A percentile compares a stretch with the other conserved stretches of the same genome.
Conservation (phyloP, 1,139 yeast species). For the Blastobotrys raffinosifermentans region DNA sequence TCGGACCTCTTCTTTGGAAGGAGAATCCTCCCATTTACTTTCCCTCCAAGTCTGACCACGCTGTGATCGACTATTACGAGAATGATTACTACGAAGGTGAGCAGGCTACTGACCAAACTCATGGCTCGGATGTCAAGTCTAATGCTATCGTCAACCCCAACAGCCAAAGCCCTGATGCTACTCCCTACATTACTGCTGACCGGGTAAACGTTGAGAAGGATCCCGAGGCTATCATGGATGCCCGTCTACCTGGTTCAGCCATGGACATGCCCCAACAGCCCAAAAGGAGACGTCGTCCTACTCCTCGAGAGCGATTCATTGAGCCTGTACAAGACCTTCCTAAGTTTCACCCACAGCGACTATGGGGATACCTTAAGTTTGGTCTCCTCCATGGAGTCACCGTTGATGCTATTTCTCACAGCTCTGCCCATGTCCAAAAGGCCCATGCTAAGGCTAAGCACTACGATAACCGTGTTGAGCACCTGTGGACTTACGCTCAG, state of each 20-base stretch:
- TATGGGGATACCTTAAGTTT: constrained; percentile 49
- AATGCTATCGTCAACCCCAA: constrained; percentile 9
- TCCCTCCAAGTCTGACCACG: constrained; percentile 37
- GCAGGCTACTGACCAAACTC: neutral
- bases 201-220: constrained; percentile 9
- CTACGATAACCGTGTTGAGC: constrained; percentile 69
- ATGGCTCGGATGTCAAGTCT: constrained; percentile 3
- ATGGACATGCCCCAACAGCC: constrained; percentile 4
- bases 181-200: constrained; percentile 6
- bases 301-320: constrained; percentile 8
- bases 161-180: constrained; percentile 4
- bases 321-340: constrained; percentile 8
- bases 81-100: constrained; percentile 32
- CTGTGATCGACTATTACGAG: constrained; percentile 55
- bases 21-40: constrained; percentile 64
- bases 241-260: constrained; percentile 7
- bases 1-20: constrained; percentile 53
- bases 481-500: constrained; percentile 63
- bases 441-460: constrained; percentile 57
- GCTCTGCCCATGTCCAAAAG: constrained; percentile 39
- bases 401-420: constrained; percentile 54
- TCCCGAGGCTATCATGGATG: constrained; percentile 8
- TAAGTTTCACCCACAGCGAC: constrained; percentile 37
- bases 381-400: constrained; percentile 55
- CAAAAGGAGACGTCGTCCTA: constrained; percentile 8